These are phyloP conservation scores for Sextonia rubra DNA, from an alignment of 164 flowering plant species.

Conservation along the genomic window DNA sequence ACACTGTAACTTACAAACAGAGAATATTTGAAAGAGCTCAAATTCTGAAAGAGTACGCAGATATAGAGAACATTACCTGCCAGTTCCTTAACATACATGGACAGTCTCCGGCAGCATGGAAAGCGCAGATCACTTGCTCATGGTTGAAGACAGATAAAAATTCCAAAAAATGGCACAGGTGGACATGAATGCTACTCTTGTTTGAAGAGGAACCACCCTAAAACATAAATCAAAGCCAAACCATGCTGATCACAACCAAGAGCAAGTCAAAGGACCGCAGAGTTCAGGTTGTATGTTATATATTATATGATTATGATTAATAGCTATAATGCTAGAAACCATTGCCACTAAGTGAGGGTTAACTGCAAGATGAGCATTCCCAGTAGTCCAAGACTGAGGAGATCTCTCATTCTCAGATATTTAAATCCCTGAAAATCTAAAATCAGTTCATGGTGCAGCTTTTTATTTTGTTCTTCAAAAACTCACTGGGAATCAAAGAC, in stretches of 20 bases:
- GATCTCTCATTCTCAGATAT: too few species aligned
- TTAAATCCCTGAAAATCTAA: too few species aligned
- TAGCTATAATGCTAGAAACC: too few species aligned
- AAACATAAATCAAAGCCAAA: slow-evolving; percentile 1
- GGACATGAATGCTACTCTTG: slow-evolving; percentile 92
- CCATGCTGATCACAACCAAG: slow-evolving; percentile 3
- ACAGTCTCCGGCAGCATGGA: background rate
- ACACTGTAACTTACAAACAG: background rate
- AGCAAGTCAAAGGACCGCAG: background rate
- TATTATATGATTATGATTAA: too few species aligned
- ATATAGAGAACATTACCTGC: background rate
- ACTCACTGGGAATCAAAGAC: too few species aligned
- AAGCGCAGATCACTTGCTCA: slow-evolving; percentile 38
- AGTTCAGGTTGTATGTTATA: too few species aligned
- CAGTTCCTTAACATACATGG: background rate
- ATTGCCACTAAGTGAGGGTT: too few species aligned
- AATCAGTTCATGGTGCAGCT: too few species aligned
- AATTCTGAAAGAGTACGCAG: background rate
- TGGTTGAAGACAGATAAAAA: slow-evolving; percentile 63
- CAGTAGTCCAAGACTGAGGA: too few species aligned
- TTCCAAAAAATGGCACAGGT: slow-evolving; percentile 86
- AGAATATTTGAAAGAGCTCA: background rate
- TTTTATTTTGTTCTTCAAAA: too few species aligned
- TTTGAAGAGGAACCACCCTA: slow-evolving; percentile 80
- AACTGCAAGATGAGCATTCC: too few species aligned